Evolutionary conservation across 495 filamentous ascomycete species (phyloP).

Genomic region (Penicillium roqueforti): DNA sequence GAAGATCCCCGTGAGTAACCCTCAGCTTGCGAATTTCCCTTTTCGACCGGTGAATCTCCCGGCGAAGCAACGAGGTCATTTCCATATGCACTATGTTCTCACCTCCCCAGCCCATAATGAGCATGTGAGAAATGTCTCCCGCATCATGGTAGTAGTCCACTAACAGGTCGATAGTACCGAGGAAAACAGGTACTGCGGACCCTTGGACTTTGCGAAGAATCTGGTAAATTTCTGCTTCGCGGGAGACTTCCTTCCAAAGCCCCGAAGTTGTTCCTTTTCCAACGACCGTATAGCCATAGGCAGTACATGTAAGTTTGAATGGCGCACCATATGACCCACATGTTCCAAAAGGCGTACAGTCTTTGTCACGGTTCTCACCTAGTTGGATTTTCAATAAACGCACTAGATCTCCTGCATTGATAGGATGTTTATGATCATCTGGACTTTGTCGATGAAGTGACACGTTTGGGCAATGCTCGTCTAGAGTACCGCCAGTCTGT

Average conservation of each 20-base stretch:
- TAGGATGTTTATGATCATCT: slow-evolving; percentile 15
- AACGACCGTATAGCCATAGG: slow-evolving; percentile 45
- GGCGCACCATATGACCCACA: slow-evolving; percentile 29
- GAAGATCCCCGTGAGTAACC: slow-evolving; percentile 18
- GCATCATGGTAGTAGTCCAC: slow-evolving; percentile 31
- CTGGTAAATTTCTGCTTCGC: slow-evolving; percentile 39
- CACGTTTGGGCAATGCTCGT: slow-evolving; percentile 42
- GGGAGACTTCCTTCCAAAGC: slow-evolving; percentile 32
- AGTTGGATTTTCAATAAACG: slow-evolving; percentile 20
- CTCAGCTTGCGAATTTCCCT: neutral
- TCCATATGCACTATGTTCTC: neutral
- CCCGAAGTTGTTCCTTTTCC: slow-evolving; percentile 39
- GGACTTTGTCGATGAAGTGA: slow-evolving; percentile 22
- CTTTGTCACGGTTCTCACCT: slow-evolving; percentile 21
- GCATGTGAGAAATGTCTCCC: slow-evolving; percentile 43
- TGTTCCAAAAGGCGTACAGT: slow-evolving; percentile 20
- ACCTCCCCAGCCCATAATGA: slow-evolving; percentile 45
- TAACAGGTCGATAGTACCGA: slow-evolving; percentile 40
- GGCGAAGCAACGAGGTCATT: neutral
- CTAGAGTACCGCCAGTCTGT: slow-evolving; percentile 29
- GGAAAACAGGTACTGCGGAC: slow-evolving; percentile 36
- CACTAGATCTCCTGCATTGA: slow-evolving; percentile 15
- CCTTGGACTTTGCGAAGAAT: slow-evolving; percentile 35
- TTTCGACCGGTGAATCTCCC: neutral
- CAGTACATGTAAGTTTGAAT: slow-evolving; percentile 37